Evolutionary conservation across 768 basidiomycete genomes (phyloP).

Genomic region (Tephrocybe rancida): DNA sequence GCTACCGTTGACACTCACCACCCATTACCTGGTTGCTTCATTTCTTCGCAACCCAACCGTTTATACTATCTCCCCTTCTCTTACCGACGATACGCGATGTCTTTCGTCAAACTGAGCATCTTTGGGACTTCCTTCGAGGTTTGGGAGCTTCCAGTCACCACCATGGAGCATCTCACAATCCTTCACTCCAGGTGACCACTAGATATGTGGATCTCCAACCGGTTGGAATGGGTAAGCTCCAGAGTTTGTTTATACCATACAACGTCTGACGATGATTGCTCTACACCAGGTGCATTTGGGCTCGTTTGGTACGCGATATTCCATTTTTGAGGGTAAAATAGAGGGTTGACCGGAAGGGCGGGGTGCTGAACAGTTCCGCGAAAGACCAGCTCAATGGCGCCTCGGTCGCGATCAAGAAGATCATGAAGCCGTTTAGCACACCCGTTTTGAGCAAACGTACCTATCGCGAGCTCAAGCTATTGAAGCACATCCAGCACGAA

Average conservation of each 20-base stretch:
- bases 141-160: slow-evolving; percentile 20
- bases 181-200: slow-evolving; percentile 77
- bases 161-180: slow-evolving; percentile 16
- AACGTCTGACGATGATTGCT: slow-evolving; percentile 18
- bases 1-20: slow-evolving; percentile 17
- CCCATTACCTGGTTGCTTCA: slow-evolving; percentile 9
- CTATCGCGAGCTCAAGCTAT: slow-evolving; percentile 95
- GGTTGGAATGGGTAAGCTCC: slow-evolving; percentile 91
- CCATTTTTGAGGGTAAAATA: not conserved
- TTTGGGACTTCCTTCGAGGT: slow-evolving; percentile 99
- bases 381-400: slow-evolving; percentile 94
- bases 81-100: slow-evolving; percentile 50
- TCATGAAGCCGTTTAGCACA: slow-evolving; percentile 99
- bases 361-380: slow-evolving; percentile 62
- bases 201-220: slow-evolving; percentile 99
- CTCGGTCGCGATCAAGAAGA: slow-evolving; percentile 99
- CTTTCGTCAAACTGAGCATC: slow-evolving; percentile 97
- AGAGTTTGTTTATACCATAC: not conserved
- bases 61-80: not conserved
- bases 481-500: slow-evolving; percentile 99
- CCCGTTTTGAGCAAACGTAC: slow-evolving; percentile 98
- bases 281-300: slow-evolving; percentile 84
- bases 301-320: slow-evolving; percentile 81
- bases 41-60: not conserved
- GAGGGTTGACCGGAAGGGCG: slow-evolving; percentile 9